A percentile compares a stretch with the other conserved stretches of the same genome.
Conservation (phyloP, 2,329 filamentous ascomycete genomes). For the Colletotrichum tanaceti region DNA sequence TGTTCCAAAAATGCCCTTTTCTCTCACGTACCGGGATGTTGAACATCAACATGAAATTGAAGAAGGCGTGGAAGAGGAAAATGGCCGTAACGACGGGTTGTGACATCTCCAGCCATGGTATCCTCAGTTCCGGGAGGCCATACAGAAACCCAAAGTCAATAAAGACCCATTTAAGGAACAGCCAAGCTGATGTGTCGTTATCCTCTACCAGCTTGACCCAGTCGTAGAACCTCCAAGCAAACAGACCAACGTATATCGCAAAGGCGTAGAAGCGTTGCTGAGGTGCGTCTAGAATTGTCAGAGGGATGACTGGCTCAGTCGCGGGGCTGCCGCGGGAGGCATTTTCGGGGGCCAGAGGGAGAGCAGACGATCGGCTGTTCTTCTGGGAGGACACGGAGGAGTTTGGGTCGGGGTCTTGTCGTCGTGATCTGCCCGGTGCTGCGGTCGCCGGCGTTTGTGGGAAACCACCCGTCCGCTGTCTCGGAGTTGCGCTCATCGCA, state of each 20-base stretch:
- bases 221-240: conserved; percentile 89
- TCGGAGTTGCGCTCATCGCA: conserved; percentile 87
- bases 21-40: conserved; percentile 75
- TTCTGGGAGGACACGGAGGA: conserved; percentile 32
- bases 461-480: conserved; percentile 83
- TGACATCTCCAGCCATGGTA: conserved; percentile 96
- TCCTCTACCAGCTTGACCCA: conserved; percentile 82
- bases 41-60: conserved; percentile 93
- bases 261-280: conserved; percentile 90
- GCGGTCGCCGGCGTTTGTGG: conserved; percentile 76
- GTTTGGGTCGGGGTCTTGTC: conserved; percentile 45
- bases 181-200: conserved; percentile 86
- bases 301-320: conserved; percentile 78
- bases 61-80: conserved; percentile 76
- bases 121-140: conserved; percentile 84
- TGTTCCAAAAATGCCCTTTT: background rate
- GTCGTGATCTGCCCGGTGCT: conserved; percentile 51
- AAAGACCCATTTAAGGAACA: conserved; percentile 93
- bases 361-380: conserved; percentile 43
- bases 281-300: conserved; percentile 86
- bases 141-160: conserved; percentile 91
- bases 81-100: conserved; percentile 77
- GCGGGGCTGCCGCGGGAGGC: conserved; percentile 40
- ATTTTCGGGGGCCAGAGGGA: conserved; percentile 63
- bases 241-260: conserved; percentile 79